Percentiles rank a stretch among this genome's conserved stretches.
These are phyloP conservation scores for Schizothecium vesticola DNA, from an alignment of 495 filamentous ascomycete genomes.

Conservation along the genomic window DNA sequence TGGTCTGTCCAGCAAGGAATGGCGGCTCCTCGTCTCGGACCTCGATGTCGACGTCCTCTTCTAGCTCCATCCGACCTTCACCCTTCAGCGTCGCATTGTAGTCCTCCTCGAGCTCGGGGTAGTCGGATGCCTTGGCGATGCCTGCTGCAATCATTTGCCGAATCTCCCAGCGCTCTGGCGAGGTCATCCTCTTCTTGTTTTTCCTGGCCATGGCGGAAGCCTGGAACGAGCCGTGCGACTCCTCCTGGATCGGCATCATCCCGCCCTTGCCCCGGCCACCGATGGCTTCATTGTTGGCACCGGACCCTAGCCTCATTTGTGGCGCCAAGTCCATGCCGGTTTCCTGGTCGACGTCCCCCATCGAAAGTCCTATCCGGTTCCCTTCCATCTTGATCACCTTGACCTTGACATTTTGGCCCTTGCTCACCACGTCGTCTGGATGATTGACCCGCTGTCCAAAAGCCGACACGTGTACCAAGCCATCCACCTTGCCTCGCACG, in stretches of 20 bases:
- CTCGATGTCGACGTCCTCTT: constrained; percentile 97
- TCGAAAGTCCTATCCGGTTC: constrained; percentile 75
- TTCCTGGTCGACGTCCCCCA: constrained; percentile 95
- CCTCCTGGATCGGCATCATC: neutral
- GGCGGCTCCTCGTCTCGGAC: constrained; percentile 94
- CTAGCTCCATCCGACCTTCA: constrained; percentile 84
- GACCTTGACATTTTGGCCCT: constrained; percentile 82
- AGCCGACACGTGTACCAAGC: constrained; percentile 93
- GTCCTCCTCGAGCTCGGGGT: constrained; percentile 92
- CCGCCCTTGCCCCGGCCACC: constrained; percentile 61
- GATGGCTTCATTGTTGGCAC: constrained; percentile 82
- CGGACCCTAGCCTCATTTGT: constrained; percentile 75
- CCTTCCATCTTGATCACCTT: constrained; percentile 87
- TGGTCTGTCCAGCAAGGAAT: constrained; percentile 92
- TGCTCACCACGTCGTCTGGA: constrained; percentile 77
- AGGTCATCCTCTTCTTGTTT: constrained; percentile 87
- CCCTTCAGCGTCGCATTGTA: constrained; percentile 83
- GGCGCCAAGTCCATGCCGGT: constrained; percentile 82
- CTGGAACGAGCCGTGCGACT: constrained; percentile 27
- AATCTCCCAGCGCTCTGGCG: constrained; percentile 95
- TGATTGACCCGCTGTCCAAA: constrained; percentile 88
- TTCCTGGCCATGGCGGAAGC: constrained; percentile 35
- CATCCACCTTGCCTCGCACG: constrained; percentile 83
- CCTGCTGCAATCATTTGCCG: constrained; percentile 93
- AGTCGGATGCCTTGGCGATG: constrained; percentile 81